A percentile compares a stretch with the other conserved stretches of the same genome.
Conservation (phyloP, 2,329 filamentous ascomycete genomes). For the Lasiodiplodia hormozganensis region DNA sequence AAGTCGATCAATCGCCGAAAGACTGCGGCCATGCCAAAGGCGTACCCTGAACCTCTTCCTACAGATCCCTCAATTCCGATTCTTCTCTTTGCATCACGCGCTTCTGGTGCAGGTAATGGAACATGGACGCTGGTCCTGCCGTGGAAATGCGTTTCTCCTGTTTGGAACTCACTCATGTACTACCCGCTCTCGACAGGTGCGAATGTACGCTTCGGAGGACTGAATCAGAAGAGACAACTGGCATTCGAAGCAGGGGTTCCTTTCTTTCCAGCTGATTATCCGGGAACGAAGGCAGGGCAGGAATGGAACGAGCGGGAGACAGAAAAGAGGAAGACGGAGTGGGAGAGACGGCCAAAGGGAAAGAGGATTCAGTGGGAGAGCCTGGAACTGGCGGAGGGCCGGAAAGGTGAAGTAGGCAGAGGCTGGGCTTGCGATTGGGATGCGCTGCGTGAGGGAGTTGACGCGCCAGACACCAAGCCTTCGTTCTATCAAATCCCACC, state of each 20-base stretch:
- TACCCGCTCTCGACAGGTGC: constrained; percentile 80
- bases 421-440: constrained; percentile 89
- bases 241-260: constrained; percentile 78
- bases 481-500: constrained; percentile 10
- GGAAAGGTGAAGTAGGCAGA: constrained; percentile 81
- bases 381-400: constrained; percentile 74
- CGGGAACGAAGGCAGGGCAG: constrained; percentile 79
- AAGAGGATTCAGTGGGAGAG: constrained; percentile 79
- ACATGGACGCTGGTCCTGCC: constrained; percentile 86
- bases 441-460: neutral
- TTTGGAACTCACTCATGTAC: constrained; percentile 88
- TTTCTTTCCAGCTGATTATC: constrained; percentile 87
- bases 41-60: constrained; percentile 62
- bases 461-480: neutral
- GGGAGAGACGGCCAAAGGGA: constrained; percentile 80
- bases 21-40: constrained; percentile 67
- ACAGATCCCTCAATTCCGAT: constrained; percentile 81
- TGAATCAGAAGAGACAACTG: constrained; percentile 80
- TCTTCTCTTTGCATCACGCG: constrained; percentile 69
- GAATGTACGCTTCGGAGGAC: constrained; percentile 81
- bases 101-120: constrained; percentile 62
- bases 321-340: constrained; percentile 65
- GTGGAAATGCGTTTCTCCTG: constrained; percentile 84
- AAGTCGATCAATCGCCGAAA: constrained; percentile 82
- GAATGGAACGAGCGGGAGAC: constrained; percentile 77